These are phyloP conservation scores for Raddia distichophylla DNA, from an alignment of 176 grass and related monocot genomes.

Conservation along the genomic window DNA sequence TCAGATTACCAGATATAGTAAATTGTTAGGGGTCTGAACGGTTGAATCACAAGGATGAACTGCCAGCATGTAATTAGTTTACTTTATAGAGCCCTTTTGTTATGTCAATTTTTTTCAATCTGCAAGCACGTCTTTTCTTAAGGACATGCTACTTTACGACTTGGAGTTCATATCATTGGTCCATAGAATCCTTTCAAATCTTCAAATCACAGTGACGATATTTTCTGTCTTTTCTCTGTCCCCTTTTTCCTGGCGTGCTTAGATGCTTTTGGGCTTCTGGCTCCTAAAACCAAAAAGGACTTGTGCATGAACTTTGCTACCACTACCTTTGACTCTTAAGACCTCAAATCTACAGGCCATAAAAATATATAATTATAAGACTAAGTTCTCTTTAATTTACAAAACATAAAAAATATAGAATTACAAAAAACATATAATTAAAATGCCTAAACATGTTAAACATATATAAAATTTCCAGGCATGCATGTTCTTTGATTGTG, in stretches of 20 bases:
- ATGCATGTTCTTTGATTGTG: no score
- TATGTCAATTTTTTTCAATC: background rate
- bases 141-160: background rate
- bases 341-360: background rate
- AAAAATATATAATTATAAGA: background rate
- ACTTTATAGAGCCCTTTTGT: no score
- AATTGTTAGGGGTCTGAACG: no score
- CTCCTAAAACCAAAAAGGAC: constrained; percentile 17
- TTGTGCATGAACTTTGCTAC: background rate
- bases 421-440: background rate
- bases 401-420: no score
- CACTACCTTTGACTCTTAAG: background rate
- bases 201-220: background rate
- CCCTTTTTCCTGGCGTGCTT: constrained; percentile 23
- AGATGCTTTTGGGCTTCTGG: constrained; percentile 21
- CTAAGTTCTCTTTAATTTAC: background rate
- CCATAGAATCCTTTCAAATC: background rate
- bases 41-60: no score
- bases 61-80: no score
- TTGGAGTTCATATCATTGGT: background rate
- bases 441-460: no score
- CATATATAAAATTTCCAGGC: no score
- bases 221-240: constrained; percentile 20
- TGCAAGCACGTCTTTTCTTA: background rate
- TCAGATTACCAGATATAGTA: no score